These are phyloP conservation scores for Sclerospora graminicola DNA, from an alignment of 352 stramenopile genomes.

Conservation along the genomic window DNA sequence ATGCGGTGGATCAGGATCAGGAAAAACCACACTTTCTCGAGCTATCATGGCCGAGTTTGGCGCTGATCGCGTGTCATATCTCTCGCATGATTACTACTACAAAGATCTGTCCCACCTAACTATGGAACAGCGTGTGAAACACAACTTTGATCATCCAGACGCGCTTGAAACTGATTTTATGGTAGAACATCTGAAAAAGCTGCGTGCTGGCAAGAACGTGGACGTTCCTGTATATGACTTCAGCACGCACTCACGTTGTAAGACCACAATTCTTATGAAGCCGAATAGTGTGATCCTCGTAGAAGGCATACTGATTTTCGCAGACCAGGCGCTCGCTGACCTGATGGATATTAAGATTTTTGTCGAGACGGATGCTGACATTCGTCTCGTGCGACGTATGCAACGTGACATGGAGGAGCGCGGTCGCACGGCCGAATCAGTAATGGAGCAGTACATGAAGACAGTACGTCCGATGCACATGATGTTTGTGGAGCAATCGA, in stretches of 20 bases:
- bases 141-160: constrained; percentile 98
- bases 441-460: constrained; percentile 94
- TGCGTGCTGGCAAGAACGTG: constrained; percentile 83
- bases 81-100: constrained; percentile 97
- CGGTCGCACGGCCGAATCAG: constrained; percentile 87
- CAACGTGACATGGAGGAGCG: constrained; percentile 92
- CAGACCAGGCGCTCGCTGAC: constrained; percentile 77
- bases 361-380: constrained; percentile 92
- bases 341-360: constrained; percentile 98
- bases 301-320: constrained; percentile 96
- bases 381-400: constrained; percentile 90
- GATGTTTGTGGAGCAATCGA: constrained; percentile 96
- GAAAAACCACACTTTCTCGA: constrained; percentile 87
- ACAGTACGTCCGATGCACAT: constrained; percentile 98
- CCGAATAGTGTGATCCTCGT: constrained; percentile 91
- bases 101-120: constrained; percentile 86
- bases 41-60: constrained; percentile 87
- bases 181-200: constrained; percentile 82
- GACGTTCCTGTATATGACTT: constrained; percentile 94
- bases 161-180: constrained; percentile 93
- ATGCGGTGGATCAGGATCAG: constrained; percentile 85
- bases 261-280: constrained; percentile 67
- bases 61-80: constrained; percentile 84
- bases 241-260: constrained; percentile 85
- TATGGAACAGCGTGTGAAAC: constrained; percentile 79